Evolutionary conservation across 805 yeast species (phyloP).

Genomic region (Candida silvatica): DNA sequence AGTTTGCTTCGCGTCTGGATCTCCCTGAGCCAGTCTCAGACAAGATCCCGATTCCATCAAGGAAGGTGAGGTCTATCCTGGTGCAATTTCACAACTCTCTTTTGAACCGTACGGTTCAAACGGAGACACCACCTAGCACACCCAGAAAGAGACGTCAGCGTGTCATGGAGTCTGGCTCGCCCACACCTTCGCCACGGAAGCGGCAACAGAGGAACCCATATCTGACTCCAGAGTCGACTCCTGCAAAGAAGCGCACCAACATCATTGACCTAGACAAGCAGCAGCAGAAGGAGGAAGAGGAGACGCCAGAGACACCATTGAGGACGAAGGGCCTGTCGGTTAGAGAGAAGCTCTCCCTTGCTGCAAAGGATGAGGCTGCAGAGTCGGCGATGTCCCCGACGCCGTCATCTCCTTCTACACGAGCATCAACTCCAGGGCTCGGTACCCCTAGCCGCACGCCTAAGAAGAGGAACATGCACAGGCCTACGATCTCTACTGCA

Average conservation of each 20-base stretch:
- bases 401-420: neutral
- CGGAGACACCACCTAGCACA: constrained; percentile 9
- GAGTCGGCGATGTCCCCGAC: neutral
- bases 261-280: constrained; percentile 2
- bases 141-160: constrained; percentile 8
- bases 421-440: too few relatives aligned
- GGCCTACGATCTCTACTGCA: constrained; percentile 22
- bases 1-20: constrained; percentile 31
- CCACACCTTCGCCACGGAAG: neutral
- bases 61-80: constrained; percentile 31
- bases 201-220: constrained; percentile 2
- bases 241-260: constrained; percentile 1
- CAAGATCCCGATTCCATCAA: constrained; percentile 50
- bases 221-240: constrained; percentile 15
- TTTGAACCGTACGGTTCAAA: constrained; percentile 9
- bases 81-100: constrained; percentile 36
- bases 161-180: constrained; percentile 1
- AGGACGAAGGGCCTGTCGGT: neutral
- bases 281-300: neutral
- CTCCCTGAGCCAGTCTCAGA: constrained; percentile 41
- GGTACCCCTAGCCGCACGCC: neutral
- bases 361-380: constrained; percentile 2
- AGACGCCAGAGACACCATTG: neutral
- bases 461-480: constrained; percentile 6
- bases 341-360: constrained; percentile 1